Evolutionary conservation across 108 stramenopile species (phyloP), one percentile per base, ranked within the genome.

Genomic region (Discostella pseudostelligera): DNA sequence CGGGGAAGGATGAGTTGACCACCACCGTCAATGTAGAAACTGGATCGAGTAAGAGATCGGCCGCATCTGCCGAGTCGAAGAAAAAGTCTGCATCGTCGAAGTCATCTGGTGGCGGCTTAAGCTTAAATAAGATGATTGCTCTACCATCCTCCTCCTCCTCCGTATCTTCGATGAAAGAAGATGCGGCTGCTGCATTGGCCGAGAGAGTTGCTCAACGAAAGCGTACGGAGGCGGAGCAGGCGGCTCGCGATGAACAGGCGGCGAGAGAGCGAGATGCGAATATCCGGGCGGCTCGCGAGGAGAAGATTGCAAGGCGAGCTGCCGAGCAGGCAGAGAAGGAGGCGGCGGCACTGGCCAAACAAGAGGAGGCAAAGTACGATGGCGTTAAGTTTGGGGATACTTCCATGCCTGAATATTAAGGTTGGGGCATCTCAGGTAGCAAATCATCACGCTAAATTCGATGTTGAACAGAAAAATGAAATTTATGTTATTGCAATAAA

Each of bases 271-370:
- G 32, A 39, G 60, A 76, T 59, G 72, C 65, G 22, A 63, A 64
- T 17, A 67, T 67, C 45, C 43, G 29, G 25, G 62, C 60, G 50
- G 39, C 47, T 3, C 39, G 68, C 13, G 39, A 43, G 44, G 72
- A 62, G 36, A 62, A 26, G 68, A 67, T 69, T 37, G 67, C 78
- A 45, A 56, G 44, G 55, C 46, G 68, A 43, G 67, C 65, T 28
- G 78, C 59, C 6, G 78, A 59, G 8, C 20, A 61, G 26, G 78
- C 67, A 20, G 62, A 74, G 28, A 71, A 74, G 61, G 72, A 46
- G 16, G 78, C 78, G 11, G 77, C 62, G 58, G 72, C 40, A 53
- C 40, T 56, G 12, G 77, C 55, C 0, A 49, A 64, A 48, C 20
- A 21, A 39, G 48, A 55, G 37, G 65, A 65, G 42, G 28, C 37